phyloP scores from a whole-genome alignment of 2,329 filamentous ascomycete genomes.

The Xylaria sp. region DNA sequence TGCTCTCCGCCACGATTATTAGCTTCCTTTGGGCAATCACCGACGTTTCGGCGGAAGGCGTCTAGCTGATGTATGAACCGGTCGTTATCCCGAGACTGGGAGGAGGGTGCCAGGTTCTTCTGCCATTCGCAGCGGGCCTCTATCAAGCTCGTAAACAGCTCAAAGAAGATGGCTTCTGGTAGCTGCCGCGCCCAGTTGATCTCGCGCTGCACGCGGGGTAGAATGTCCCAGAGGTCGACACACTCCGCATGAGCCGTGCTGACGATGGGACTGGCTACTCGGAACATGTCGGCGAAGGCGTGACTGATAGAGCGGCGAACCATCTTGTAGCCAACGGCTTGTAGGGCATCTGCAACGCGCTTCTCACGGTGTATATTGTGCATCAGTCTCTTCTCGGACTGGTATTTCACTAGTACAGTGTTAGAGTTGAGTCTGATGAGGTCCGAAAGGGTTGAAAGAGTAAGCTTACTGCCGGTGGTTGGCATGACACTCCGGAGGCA shows the following conservation, averaged over 20 bases:
- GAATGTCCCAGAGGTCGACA: conserved; percentile 1
- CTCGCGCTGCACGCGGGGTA: neutral
- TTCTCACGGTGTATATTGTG: neutral
- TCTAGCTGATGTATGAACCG: neutral
- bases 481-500: conserved; percentile 5
- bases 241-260: neutral
- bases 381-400: neutral
- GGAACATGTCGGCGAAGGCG: conserved; percentile 5
- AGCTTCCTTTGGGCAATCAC: neutral
- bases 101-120: neutral
- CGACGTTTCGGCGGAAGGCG: conserved; percentile 2
- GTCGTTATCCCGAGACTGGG: neutral
- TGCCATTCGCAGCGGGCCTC: conserved; percentile 5
- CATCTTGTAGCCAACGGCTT: neutral
- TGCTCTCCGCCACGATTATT: neutral
- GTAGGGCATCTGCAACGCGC: neutral
- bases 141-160: conserved; percentile 8
- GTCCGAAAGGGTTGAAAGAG: neutral
- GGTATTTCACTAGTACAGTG: neutral
- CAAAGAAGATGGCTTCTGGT: conserved; percentile 12
- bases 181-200: neutral
- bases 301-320: neutral
- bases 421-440: neutral
- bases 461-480: conserved; percentile 1
- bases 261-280: neutral